These are phyloP conservation scores for Dalechampia spathulata DNA, from an alignment of 441 rosid species.

Conservation along the genomic window DNA sequence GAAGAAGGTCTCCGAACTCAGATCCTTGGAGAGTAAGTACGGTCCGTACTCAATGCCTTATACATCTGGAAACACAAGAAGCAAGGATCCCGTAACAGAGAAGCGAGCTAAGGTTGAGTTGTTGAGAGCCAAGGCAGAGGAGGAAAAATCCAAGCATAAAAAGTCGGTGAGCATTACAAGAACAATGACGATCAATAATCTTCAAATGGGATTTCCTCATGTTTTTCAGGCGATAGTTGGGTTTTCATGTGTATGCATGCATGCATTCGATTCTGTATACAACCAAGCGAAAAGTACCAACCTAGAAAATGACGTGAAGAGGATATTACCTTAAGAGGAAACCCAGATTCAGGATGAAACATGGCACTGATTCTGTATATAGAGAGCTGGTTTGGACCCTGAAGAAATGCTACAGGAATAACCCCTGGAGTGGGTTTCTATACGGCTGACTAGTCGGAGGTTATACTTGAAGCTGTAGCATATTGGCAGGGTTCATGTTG, in stretches of 20 bases:
- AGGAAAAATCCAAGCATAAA: conserved; percentile 73
- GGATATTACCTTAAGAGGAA: conserved; percentile 29
- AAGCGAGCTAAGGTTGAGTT: conserved; percentile 63
- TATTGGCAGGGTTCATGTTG: no score
- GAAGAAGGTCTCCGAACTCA: conserved; percentile 45
- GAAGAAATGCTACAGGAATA: no score
- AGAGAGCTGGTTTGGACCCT: no score
- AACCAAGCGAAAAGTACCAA: conserved; percentile 49
- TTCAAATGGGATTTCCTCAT: conserved; percentile 88
- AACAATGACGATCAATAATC: conserved; percentile 73
- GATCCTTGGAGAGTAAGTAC: conserved; percentile 63
- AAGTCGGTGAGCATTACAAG: conserved; percentile 65
- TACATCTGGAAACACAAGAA: conserved; percentile 16
- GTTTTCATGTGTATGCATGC: conserved; percentile 88
- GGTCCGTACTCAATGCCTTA: conserved; percentile 59
- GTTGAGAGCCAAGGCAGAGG: conserved; percentile 60
- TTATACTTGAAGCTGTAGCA: no score
- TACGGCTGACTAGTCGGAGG: no score
- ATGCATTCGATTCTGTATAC: conserved; percentile 71
- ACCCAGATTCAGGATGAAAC: neutral
- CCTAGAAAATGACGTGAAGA: conserved; percentile 46
- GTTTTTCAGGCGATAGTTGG: conserved; percentile 86
- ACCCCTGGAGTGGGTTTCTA: no score
- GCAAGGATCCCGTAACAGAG: conserved; percentile 45
- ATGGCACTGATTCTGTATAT: conserved; percentile 9